A percentile compares a stretch with the other conserved stretches of the same genome.
Evolutionary conservation across 371 early-diverging fungal species (phyloP).

Genomic region (Circinella umbellata): DNA sequence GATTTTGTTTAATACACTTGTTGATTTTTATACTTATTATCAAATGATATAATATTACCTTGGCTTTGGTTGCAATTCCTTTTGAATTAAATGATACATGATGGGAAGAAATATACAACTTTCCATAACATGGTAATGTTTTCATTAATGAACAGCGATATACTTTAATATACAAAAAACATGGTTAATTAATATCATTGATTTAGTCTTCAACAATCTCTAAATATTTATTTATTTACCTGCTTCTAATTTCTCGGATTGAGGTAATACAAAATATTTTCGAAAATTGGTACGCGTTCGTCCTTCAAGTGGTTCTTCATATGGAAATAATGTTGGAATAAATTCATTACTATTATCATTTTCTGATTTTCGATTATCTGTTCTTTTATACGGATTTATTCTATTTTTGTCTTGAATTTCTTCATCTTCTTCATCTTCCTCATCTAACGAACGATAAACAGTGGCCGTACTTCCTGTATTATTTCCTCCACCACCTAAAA

Average conservation of each 20-base stretch:
- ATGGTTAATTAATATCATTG: not conserved
- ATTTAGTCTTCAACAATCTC: too few relatives aligned
- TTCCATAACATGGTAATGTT: conserved; percentile 65
- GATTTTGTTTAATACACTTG: not conserved
- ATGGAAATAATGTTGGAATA: not conserved
- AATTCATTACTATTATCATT: too few relatives aligned
- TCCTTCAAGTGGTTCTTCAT: conserved; percentile 40
- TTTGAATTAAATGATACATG: conserved; percentile 73
- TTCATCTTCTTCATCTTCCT: conserved; percentile 28
- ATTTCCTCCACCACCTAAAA: conserved; percentile 29
- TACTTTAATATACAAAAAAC: conserved; percentile 24
- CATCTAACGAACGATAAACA: conserved; percentile 21
- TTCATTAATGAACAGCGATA: conserved; percentile 53
- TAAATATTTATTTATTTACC: conserved; percentile 30
- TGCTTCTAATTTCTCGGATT: conserved; percentile 57
- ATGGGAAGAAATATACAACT: conserved; percentile 68
- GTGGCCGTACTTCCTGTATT: conserved; percentile 30
- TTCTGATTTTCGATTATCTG: not conserved
- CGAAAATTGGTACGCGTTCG: conserved; percentile 52
- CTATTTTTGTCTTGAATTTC: conserved; percentile 11
- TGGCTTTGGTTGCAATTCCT: conserved; percentile 61
- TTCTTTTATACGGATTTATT: conserved; percentile 20
- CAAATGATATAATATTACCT: conserved; percentile 35
- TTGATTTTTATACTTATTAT: not conserved
- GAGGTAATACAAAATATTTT: conserved; percentile 66